Percentiles rank a stretch among this genome's conserved stretches.
Evolutionary conservation across 805 yeast genomes (phyloP).

Genomic region (Wickerhamomyces alni): DNA sequence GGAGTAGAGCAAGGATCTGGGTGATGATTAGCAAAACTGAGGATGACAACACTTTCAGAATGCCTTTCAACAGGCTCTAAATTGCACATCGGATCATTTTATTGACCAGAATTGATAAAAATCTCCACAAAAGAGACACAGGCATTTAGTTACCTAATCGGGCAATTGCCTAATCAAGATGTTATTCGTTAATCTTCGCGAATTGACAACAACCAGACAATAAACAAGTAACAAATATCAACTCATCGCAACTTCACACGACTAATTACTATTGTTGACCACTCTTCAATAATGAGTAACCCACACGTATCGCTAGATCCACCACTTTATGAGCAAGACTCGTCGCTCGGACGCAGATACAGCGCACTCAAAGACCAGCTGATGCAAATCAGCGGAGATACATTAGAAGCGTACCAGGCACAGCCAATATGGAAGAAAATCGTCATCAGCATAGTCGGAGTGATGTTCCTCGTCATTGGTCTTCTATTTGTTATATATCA

Average conservation of each 20-base stretch:
- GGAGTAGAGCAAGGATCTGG: too few relatives aligned
- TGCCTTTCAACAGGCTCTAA: too few relatives aligned
- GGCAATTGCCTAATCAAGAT: too few relatives aligned
- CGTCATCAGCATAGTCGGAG: constrained; percentile 1
- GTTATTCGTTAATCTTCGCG: too few relatives aligned
- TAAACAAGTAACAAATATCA: too few relatives aligned
- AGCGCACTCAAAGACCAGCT: neutral
- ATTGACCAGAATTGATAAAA: too few relatives aligned
- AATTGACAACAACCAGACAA: too few relatives aligned
- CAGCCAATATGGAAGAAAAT: neutral
- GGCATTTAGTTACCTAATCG: neutral
- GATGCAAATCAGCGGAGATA: neutral
- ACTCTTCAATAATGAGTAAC: neutral
- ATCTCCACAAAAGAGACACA: constrained; percentile 1
- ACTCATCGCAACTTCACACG: too few relatives aligned
- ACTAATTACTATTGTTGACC: neutral
- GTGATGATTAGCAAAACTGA: too few relatives aligned
- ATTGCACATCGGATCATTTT: too few relatives aligned
- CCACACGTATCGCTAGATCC: neutral
- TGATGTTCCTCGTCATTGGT: constrained; percentile 3
- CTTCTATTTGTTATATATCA: constrained; percentile 12
- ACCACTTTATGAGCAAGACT: neutral
- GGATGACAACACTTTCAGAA: too few relatives aligned
- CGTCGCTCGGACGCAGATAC: neutral
- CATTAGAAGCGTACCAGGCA: neutral